Percentiles rank a stretch among this genome's conserved stretches.
Conservation (phyloP, 495 filamentous ascomycete species). For the Penicillium steckii region DNA sequence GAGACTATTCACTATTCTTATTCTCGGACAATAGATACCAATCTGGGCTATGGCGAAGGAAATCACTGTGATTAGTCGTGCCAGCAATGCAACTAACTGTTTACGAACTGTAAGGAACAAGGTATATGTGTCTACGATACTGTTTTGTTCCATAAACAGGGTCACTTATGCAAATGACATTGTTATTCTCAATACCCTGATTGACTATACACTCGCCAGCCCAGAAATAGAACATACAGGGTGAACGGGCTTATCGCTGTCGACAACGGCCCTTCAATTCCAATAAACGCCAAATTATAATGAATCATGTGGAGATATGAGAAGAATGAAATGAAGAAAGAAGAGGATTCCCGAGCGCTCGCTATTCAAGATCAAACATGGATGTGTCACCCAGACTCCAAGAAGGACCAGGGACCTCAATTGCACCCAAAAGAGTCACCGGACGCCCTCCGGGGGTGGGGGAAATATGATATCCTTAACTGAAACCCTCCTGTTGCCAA, state of each 20-base stretch:
- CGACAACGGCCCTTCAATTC: conserved; percentile 5
- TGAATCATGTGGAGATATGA: conserved; percentile 2
- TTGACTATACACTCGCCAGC: conserved; percentile 15
- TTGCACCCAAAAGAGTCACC: background rate
- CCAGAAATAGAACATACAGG: conserved; percentile 5
- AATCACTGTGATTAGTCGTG: too few species aligned
- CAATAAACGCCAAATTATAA: conserved; percentile 17
- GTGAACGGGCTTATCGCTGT: conserved; percentile 1
- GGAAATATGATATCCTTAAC: conserved; percentile 21
- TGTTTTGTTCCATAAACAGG: too few species aligned
- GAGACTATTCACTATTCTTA: too few species aligned
- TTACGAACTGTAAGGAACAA: too few species aligned
- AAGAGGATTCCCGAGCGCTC: conserved; percentile 20
- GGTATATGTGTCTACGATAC: too few species aligned
- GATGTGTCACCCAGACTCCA: background rate
- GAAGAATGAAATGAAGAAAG: conserved; percentile 4
- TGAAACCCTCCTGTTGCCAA: conserved; percentile 63
- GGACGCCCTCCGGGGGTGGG: background rate
- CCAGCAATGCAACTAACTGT: too few species aligned
- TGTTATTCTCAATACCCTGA: conserved; percentile 1
- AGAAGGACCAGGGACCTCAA: background rate
- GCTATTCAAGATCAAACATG: conserved; percentile 18
- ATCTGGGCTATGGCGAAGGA: too few species aligned
- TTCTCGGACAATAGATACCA: too few species aligned
- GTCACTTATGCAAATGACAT: background rate